Evolutionary conservation across 2,329 filamentous ascomycete species (phyloP), one percentile per base, ranked within the genome.

Genomic region (Byssoonygena ceratinophila): DNA sequence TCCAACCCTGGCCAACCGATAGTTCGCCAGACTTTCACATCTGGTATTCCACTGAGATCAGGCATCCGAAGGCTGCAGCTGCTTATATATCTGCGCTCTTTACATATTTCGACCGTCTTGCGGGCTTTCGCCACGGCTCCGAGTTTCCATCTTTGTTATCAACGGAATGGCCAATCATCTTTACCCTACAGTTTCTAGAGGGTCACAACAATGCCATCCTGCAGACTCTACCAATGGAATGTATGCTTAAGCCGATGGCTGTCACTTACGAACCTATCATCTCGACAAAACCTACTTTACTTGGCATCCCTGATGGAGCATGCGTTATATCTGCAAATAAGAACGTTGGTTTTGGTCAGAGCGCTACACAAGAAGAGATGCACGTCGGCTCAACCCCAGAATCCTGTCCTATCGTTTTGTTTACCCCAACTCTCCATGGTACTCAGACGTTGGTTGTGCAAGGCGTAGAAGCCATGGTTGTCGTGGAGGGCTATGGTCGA

Each of bases 311-410:
- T 16, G 39, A 54, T 18, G 55, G 54, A 18, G 54, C 47, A 25
- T 55, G 51, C 20, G 52, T 53, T n/a, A 43, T 55, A 27, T 55
- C 41, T 14, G 47, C 55, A 40, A 57, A 57, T 48, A 55, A 54
- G 29, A 55, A 46, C 20, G 44, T 55, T 44, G 51, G 54, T 3
- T 54, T 55, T 46, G 55, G 54, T 11, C 23, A 44, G 31, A 55
- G 53, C 14, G 54, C 51, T 36, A 56, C 51, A 16, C 51, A 55
- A 36, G 54, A 54, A 37, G 54, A 55, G 40, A 31, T 43, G 23
- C 53, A 54, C 22, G 46, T 53, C 16, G 50, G 46, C 11, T 36
- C 43, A n/a, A 51, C 53, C 2, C 51, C 55, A 45, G 53, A 55
- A 52, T 51, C 32, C 27, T 55, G 46, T 39, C 41, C 51, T 3